Evolutionary conservation across 495 filamentous ascomycete species (phyloP), one percentile per base, ranked within the genome.

Genomic region (Penicillium fimorum): DNA sequence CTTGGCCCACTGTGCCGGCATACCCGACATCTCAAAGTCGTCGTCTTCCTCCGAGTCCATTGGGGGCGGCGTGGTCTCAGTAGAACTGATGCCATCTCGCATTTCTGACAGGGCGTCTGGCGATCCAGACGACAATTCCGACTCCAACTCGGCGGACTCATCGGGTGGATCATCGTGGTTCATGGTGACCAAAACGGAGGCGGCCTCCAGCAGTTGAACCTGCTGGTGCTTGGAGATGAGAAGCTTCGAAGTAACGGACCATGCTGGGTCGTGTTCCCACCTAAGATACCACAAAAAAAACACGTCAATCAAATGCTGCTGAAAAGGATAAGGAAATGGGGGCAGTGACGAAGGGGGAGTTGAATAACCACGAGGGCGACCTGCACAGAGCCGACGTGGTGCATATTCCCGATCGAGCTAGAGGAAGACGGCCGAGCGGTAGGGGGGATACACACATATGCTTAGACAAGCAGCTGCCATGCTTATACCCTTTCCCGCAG

Each of bases 401-500:
- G 68, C 70, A 76, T 67, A 59, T 60, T 67, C 69, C 69, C 62
- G 63, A 66, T 63, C 66, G 67, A 72, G 67, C 65, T 62, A 56
- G 48, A 56, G 50, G 48, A 55, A 62, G 64, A 64, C 64, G 73
- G 70, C 70, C 73, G 75, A 74, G 70, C 70, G 71, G 64, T 69
- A 70, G 60, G 71, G 66, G 70, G 68, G 59, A 82, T 85, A 97
- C 94, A 86, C 87, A 98, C 94, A 97, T 91, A 87, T 98, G 94
- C 85, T 98, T 98, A 72, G 90, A 94, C 80, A 98, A 86, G 87
- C 94, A 98, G 82, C 95, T 97, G 86, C 93, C 93, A 84, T 98
- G 94, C 87, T 98, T 98, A 86, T 98, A 98, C 77, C 90, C 92
- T 82, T 98, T 98, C 74, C 94, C 94, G 81, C 94, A 98, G 75